Evolutionary conservation across 352 stramenopile species (phyloP), one percentile per base, ranked within the genome.

Genomic region (Pythium brachiatum): DNA sequence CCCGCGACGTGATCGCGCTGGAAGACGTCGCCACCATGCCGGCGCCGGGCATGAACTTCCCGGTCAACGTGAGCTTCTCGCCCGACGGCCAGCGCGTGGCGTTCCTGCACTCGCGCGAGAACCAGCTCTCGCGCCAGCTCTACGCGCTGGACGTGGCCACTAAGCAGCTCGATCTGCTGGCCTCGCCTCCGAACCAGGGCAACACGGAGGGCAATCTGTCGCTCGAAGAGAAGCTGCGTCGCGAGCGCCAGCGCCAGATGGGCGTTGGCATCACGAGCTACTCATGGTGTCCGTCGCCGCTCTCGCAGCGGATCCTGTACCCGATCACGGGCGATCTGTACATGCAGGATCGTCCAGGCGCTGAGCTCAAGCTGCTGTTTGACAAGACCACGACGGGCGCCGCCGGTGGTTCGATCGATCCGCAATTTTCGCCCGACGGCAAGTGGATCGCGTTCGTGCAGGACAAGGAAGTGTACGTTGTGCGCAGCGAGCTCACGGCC

Each of bases 361-460:
- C 76, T 0, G 74, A 78, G 54, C 64, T 96, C 11, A 73, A 83
- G 52, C 64, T 97, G 57, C 76, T 97, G 21, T 97, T 97, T 57
- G 86, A 97, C 66, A 97, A 96, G 64, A 75, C 67, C 18, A 84
- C 81, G 6, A 89, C 85, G 2, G 81, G 81, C 7, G 77, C 69
- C 1, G 75, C 71, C 15, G 89, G 89, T 23, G 83, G 83, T 16
- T 90, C 89, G 34, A 96, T 98, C 54, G 96, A 99, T 72, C 88
- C 96, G 53, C 92, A 98, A 64, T 90, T 90, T 62, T 97, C 88
- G 11, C 94, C 95, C 5, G 90, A 98, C 58, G 94, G 95, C 20
- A 73, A 76, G 21, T 90, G 92, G 69, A 92, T 99, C 44, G 96
- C 93, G 12, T 99, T 98, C 76, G 92, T 98, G 27, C 86, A 92